Evolutionary conservation across 1,139 yeast genomes (phyloP), one percentile per base, ranked within the genome.

Genomic region (Candida dubliniensis): DNA sequence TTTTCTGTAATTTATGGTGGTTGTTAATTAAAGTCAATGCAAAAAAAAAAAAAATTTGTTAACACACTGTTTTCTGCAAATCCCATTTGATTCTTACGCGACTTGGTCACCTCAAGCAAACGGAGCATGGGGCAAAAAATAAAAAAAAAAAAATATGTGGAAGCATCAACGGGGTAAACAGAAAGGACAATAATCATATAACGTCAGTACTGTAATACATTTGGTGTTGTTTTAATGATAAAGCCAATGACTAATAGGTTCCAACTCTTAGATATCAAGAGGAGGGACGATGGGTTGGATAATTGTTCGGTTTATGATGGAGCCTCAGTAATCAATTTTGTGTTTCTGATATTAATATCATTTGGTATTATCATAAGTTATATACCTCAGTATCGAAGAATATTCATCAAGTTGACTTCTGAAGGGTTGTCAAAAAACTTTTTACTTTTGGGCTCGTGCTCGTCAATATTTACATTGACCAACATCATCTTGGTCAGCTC

Each of bases 361-460:
- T 44, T 79, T 2, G 96, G 93, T 4, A 86, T 89, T 24, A 77
- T 83, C 38, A 55, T 76, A n/a, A 85, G 95, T 40, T 89, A 88
- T 59, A 47, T 84, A 2, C 96, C 96, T 0, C 96, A 89, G 63
- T 88, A 85, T 60, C 53, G 70, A 42, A 74, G 86, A 40, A 82
- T 89, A 40, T 64, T 78, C 41, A 56, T 60, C 15, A 77, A 89
- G 42, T 64, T 76, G 45, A 76, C 90, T 7, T 82, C 93, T 5
- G 93, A 87, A 58, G 96, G 96, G 3, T 68, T 89, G 26, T 84
- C 93, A 2, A 87, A 91, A 8, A 74, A 78, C 55, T 89, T 84
- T 57, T 68, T 89, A 40, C 66, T 88, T 11, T 71, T 89, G 34
- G 95, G 95, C 2, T 81, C 88, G 11, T 67, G 84, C 23, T 84